A percentile compares a stretch with the other conserved stretches of the same genome.
phyloP scores from a whole-genome alignment of 805 yeast species.

The Candida chauliodis region DNA sequence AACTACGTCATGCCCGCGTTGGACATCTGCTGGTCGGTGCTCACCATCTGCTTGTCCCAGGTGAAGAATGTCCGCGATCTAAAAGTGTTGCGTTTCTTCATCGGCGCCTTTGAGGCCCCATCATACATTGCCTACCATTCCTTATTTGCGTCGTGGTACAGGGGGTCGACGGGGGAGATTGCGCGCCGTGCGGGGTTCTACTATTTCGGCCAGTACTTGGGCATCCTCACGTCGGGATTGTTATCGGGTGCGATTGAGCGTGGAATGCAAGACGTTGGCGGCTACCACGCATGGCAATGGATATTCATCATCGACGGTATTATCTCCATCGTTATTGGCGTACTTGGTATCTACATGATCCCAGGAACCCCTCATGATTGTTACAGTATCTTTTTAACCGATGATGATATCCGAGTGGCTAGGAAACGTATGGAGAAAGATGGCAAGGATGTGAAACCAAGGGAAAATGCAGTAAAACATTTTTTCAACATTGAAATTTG shows the following conservation, averaged over 20 bases:
- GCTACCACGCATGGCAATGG: conserved; percentile 70
- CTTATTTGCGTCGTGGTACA: conserved; percentile 46
- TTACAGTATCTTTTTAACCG: conserved; percentile 29
- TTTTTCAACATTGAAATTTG: conserved; percentile 46
- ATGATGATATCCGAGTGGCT: conserved; percentile 33
- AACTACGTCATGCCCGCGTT: conserved; percentile 49
- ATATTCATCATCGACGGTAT: conserved; percentile 63
- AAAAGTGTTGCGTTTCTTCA: conserved; percentile 59
- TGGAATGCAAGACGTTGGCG: conserved; percentile 45
- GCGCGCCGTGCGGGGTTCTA: conserved; percentile 58
- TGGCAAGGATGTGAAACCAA: conserved; percentile 18
- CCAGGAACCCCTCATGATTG: conserved; percentile 64
- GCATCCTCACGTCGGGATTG: conserved; percentile 58
- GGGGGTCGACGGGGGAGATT: conserved; percentile 44
- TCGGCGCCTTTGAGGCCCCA: conserved; percentile 68
- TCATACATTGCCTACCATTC: conserved; percentile 34
- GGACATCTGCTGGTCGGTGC: conserved; percentile 66
- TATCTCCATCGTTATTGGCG: conserved; percentile 54
- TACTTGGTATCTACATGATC: conserved; percentile 50
- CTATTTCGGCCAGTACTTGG: conserved; percentile 61
- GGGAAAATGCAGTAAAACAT: conserved; percentile 19
- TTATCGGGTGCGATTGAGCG: conserved; percentile 54
- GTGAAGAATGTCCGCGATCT: conserved; percentile 48
- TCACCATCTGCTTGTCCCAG: conserved; percentile 54
- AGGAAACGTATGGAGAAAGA: conserved; percentile 22